Evolutionary conservation across 495 filamentous ascomycete genomes (phyloP).

Genomic region (Penicillium salamii): DNA sequence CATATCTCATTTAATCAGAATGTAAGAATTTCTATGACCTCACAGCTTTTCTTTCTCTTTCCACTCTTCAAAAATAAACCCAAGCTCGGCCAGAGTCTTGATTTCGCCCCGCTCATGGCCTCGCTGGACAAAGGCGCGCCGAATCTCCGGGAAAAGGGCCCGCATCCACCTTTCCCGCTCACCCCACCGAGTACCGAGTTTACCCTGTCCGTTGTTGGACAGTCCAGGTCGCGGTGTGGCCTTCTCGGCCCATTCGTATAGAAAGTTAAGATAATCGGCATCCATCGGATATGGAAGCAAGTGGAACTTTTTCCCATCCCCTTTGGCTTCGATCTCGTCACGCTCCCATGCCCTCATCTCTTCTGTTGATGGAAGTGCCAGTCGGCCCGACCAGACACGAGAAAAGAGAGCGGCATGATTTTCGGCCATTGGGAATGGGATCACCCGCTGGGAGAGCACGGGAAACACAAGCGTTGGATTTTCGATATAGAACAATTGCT

Average conservation of each 20-base stretch:
- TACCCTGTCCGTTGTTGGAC: conserved; percentile 52
- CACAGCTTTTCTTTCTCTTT: conserved; percentile 19
- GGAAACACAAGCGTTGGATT: conserved; percentile 79
- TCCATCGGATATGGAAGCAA: conserved; percentile 70
- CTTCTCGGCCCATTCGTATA: conserved; percentile 58
- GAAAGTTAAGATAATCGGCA: conserved; percentile 70
- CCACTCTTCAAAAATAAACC: conserved; percentile 54
- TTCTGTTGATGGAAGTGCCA: conserved; percentile 56
- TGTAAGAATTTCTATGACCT: background rate
- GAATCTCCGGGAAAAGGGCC: conserved; percentile 51
- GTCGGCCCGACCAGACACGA: conserved; percentile 66
- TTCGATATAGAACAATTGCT: conserved; percentile 72
- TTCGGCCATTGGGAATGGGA: conserved; percentile 79
- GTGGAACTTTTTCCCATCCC: conserved; percentile 57
- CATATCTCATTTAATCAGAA: too few relatives aligned
- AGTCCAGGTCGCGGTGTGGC: conserved; percentile 42
- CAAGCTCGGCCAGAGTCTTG: conserved; percentile 54
- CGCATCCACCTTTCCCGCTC: conserved; percentile 64
- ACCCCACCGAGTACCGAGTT: conserved; percentile 65
- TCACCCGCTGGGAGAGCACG: conserved; percentile 70
- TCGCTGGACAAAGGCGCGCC: conserved; percentile 49
- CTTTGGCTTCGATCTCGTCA: conserved; percentile 34
- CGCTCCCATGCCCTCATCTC: conserved; percentile 70
- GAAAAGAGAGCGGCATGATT: conserved; percentile 76
- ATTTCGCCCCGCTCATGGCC: conserved; percentile 43